Evolutionary conservation across 225 moss, liverwort and hornwort genomes (phyloP), one percentile per base, ranked within the genome.

Genomic region (Polytrichum formosum): DNA sequence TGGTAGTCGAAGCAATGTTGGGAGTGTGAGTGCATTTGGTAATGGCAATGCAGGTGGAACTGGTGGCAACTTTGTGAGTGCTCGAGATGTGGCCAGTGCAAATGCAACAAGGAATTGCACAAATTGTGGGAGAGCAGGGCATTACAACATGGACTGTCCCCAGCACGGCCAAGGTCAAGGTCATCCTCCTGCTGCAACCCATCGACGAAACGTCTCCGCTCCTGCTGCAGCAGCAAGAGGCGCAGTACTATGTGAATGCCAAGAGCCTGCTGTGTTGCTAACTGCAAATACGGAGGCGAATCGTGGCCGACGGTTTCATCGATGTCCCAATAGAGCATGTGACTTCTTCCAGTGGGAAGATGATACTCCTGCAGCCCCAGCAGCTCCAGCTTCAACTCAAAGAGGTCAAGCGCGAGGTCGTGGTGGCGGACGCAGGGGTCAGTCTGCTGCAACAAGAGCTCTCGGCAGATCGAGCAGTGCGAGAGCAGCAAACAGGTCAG

Each of bases 241-340:
- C 26, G 83, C 81, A 26, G 72, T 88, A 53, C 76, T 75, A 26
- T 93, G 92, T 79, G 85, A 82, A 33, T 93, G 92, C 72, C 81
- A 77, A 55, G 76, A 90, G 73, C 63, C 33, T 37, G 85, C 87
- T 77, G 74, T 76, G 63, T 65, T 94, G 76, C 79, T 88, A 53
- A 94, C 94, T 62, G 97, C 97, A 33, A 91, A 98, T 64, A 98
- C 97, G 6, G 91, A 91, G 66, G 89, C 83, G 61, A 98, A 98
- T 69, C 91, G 89, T 64, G 97, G 97, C 66, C 87, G 97, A 70
- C 91, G 84, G 69, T 98, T 98, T 66, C 85, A 88, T 74, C 87
- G 88, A 54, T 98, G 97, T 67, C 56, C 89, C 7, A 82, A 85
- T 30, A 89, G 85, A 70, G 78, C 77, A 3, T 98, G 97, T 67